Base-by-base conservation (phyloP, 768 basidiomycete species). In the Heimioporus sp. region DNA sequence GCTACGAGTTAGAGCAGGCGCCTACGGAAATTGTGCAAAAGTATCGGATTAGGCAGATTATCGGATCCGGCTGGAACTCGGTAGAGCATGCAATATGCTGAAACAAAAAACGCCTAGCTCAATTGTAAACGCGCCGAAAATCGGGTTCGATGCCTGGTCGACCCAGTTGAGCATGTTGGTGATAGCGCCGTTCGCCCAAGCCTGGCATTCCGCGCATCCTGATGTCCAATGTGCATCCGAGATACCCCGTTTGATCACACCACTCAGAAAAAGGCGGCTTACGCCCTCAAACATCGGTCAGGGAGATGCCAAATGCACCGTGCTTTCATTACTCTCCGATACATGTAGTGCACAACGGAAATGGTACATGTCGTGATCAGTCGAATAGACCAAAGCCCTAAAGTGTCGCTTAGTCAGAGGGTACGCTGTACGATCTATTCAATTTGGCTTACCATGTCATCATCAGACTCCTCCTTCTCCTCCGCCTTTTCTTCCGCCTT, bases 301-400 rank as follows among this genome's bases (percentile, higher is more conserved):
- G 17, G 58, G 30, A 17, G 37, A 52, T 47, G 17, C 28, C 46
- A n/a, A 10, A 43, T 45, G 50, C 55, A 53, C 47, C 19, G 49
- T 59, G 49, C 42, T 52, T 43, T 55, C 46, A 58, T 54, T 54
- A 48, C 43, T 49, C 47, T 57, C 51, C 54, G 58, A 53, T 70
- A 68, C 53, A 67, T 47, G 46, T 49, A 36, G 54, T 44, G 52
- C 56, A 50, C 41, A 44, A 42, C 20, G 28, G 21, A 48, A 17
- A 46, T 24, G 44, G 45, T 62, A 50, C 32, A 48, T 32, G 20
- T 56, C 35, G 49, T 51, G 55, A 56, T 69, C 69, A 94, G 74
- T 93, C 92, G 75, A 96, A 96, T 52, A 96, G 81, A 77, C 93
- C 92, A 70, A 96, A 92, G 79, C 93, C 93, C 92, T 90, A 62